phyloP scores from a whole-genome alignment of 1,139 yeast genomes.

The Yamadazyma atmosphaerica region DNA sequence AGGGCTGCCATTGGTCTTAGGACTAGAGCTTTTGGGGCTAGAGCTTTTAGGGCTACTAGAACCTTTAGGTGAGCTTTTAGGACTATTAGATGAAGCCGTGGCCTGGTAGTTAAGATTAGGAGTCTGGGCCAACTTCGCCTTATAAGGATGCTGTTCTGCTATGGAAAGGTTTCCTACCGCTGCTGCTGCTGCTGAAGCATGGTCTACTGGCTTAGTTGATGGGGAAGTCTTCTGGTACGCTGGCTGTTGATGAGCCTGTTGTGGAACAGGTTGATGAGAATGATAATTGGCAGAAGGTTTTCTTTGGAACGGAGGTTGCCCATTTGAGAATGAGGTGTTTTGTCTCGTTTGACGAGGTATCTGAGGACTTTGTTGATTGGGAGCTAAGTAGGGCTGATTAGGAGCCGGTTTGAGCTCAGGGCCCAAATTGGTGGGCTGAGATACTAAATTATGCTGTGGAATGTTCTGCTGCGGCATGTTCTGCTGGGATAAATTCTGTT shows the following conservation, averaged over 20 bases:
- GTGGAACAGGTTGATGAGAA: too few species aligned
- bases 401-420: background rate
- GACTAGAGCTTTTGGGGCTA: background rate
- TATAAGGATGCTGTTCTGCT: conserved; percentile 3
- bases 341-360: conserved; percentile 7
- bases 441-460: background rate
- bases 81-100: background rate
- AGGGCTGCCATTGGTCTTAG: background rate
- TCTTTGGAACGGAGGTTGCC: background rate
- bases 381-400: background rate
- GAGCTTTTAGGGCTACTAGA: too few species aligned
- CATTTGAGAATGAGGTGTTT: conserved; percentile 3
- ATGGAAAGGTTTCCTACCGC: conserved; percentile 12
- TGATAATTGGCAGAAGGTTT: background rate
- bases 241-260: background rate
- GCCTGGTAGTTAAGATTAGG: background rate
- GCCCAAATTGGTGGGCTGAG: background rate
- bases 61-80: background rate
- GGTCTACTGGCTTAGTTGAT: conserved; percentile 3
- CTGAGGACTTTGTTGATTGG: conserved; percentile 4
- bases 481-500: too few species aligned
- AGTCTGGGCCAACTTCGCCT: conserved; percentile 1
- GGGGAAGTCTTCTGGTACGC: background rate
- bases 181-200: conserved; percentile 13
- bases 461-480: too few species aligned